Evolutionary conservation across 169 alveolate genomes (phyloP).

Genomic region (Eimeria brunetti): DNA sequence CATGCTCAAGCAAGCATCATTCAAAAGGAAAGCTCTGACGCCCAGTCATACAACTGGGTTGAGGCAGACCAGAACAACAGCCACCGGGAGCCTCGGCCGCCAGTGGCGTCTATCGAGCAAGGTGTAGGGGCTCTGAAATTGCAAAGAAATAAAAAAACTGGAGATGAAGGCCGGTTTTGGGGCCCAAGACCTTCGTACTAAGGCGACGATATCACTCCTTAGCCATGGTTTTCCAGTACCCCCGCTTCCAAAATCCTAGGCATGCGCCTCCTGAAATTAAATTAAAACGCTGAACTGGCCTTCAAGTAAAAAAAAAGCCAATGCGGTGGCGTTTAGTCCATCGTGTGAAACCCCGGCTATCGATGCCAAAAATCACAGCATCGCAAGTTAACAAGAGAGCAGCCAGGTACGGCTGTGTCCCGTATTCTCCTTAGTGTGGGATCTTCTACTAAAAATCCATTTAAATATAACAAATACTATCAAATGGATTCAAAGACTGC

Average conservation of each 20-base stretch:
- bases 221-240: not conserved
- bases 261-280: not conserved
- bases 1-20: not conserved
- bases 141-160: not conserved
- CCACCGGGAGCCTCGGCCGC: not conserved
- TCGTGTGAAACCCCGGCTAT: too few relatives aligned
- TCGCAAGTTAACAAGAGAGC: too few relatives aligned
- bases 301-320: too few relatives aligned
- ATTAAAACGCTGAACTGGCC: too few relatives aligned
- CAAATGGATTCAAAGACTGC: too few relatives aligned
- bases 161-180: not conserved
- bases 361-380: too few relatives aligned
- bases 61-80: not conserved
- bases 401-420: too few relatives aligned
- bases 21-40: not conserved
- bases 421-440: too few relatives aligned
- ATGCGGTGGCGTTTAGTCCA: too few relatives aligned
- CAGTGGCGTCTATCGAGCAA: not conserved
- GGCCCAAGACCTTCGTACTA: not conserved
- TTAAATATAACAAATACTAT: too few relatives aligned
- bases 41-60: not conserved
- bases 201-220: not conserved
- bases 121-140: not conserved
- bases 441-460: too few relatives aligned
- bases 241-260: not conserved